Percentiles rank a stretch among this genome's conserved stretches.
Conservation (phyloP, 495 filamentous ascomycete species). For the Aspergillus sparsus region DNA sequence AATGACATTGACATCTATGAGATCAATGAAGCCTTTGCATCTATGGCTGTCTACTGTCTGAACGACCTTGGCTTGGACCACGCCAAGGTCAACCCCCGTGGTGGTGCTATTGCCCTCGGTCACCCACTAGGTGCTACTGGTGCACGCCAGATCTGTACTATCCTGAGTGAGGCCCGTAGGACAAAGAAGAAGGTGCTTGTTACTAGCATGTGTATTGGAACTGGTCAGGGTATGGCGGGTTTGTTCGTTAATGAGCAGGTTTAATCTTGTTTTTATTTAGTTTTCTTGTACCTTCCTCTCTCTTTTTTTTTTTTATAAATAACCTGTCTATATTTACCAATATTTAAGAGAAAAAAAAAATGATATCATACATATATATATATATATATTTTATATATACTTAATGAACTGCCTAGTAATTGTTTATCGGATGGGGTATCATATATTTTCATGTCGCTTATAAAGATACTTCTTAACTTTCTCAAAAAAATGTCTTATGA, state of each 20-base stretch:
- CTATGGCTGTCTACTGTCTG: conserved; percentile 93
- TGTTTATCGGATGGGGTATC: too few species aligned
- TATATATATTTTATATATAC: neutral
- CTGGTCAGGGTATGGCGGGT: conserved; percentile 82
- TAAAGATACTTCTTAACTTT: too few species aligned
- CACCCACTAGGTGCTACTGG: conserved; percentile 84
- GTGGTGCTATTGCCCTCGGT: conserved; percentile 77
- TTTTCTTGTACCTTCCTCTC: neutral
- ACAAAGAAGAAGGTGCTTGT: conserved; percentile 81
- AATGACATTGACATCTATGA: conserved; percentile 87
- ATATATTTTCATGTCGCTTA: too few species aligned
- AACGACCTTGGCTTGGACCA: conserved; percentile 74
- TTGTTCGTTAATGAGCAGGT: conserved; percentile 79
- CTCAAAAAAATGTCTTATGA: neutral
- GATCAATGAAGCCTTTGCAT: conserved; percentile 97
- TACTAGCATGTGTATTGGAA: conserved; percentile 87
- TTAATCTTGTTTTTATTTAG: too few species aligned
- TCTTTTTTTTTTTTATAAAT: conserved; percentile 1
- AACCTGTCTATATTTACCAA: neutral
- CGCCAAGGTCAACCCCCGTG: conserved; percentile 85
- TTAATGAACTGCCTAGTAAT: too few species aligned
- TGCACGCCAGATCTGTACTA: conserved; percentile 76
- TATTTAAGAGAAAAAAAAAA: neutral
- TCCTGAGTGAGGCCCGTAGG: conserved; percentile 76
- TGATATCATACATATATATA: conserved; percentile 2